These are phyloP conservation scores for Trichoderma pleuroti DNA, from an alignment of 2,329 filamentous ascomycete species.

Conservation along the genomic window DNA sequence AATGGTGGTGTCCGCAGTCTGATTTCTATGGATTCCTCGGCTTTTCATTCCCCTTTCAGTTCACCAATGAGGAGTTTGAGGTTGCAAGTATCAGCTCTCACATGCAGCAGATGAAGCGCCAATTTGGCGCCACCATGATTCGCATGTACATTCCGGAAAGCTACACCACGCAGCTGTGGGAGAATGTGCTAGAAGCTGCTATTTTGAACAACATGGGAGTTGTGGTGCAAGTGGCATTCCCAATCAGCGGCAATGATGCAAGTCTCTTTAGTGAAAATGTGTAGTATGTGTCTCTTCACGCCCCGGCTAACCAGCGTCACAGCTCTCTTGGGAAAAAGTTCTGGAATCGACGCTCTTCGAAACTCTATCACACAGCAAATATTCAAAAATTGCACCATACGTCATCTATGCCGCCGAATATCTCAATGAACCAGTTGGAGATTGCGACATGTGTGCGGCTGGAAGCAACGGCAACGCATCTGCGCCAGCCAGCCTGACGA, in stretches of 20 bases:
- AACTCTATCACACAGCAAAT: conserved; percentile 1
- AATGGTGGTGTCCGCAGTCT: conserved; percentile 23
- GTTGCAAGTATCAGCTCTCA: background rate
- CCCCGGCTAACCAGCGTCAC: background rate
- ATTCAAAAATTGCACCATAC: conserved; percentile 20
- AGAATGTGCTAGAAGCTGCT: conserved; percentile 21
- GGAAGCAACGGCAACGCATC: conserved; percentile 20
- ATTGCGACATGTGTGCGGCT: conserved; percentile 11
- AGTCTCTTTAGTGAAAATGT: background rate
- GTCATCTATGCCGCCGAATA: conserved; percentile 23
- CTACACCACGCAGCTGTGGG: conserved; percentile 18
- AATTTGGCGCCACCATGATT: conserved; percentile 22
- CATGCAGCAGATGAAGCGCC: conserved; percentile 21
- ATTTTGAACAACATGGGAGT: conserved; percentile 23
- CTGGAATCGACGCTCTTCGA: background rate
- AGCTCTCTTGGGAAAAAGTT: conserved; percentile 9
- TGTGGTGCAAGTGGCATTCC: conserved; percentile 21
- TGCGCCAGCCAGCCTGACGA: background rate
- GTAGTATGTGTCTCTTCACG: background rate
- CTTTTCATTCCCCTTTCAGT: conserved; percentile 21
- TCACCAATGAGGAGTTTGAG: conserved; percentile 21
- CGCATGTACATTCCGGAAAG: conserved; percentile 23
- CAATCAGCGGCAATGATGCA: conserved; percentile 18
- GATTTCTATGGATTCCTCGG: conserved; percentile 24
- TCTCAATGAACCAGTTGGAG: conserved; percentile 22